Evolutionary conservation across 148 eudicot species (phyloP), one percentile per base, ranked within the genome.

Genomic region (Polygonum maritimum): DNA sequence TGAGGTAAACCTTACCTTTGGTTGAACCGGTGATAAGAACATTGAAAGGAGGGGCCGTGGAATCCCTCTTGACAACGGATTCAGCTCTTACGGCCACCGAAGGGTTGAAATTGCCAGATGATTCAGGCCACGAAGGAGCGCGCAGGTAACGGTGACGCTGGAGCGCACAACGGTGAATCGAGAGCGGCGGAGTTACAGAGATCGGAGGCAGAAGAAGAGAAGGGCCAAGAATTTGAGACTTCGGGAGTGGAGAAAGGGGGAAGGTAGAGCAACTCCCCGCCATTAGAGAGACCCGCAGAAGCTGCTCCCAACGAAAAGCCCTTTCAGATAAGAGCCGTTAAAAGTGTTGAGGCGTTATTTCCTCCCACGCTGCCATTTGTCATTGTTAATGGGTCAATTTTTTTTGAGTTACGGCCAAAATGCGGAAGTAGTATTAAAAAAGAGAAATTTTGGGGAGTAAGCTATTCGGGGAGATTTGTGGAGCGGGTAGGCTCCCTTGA

Each of bases 1-100:
- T 12, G 65, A 62, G 5, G 14, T 35, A 1, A 45, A 40, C 71
- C 5, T 19, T 31, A 83, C 98, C 98, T 88, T 89, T 93, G 21
- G 92, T 80, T 9, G 97, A 89, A 52, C 98, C 98, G 65, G 97
- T 93, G 77, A 93, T 93, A 77, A 93, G 79, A 47, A 93, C 92
- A 69, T 91, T 89, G 76, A 87, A 91, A 77, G 98, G 97, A 75
- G 97, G 94, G 65, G 65, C 75, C 94, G 88, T 93, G 39, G 90
- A 82, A 75, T 86, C 86, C 75, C 62, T 78, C 73, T 58, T 71
- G 38, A 39, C 62, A 33, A 78, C 60, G 63, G 78, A 78, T 55
- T 65, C 51, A 73, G 80, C 71, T 47, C 35, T 78, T 26, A 44
- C 51, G 16, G 75, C n/a, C 9, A 8, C 52, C 35, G 51, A 16